Conservation (phyloP, 345 rosid genomes). For the Sonneratia caseolaris region DNA sequence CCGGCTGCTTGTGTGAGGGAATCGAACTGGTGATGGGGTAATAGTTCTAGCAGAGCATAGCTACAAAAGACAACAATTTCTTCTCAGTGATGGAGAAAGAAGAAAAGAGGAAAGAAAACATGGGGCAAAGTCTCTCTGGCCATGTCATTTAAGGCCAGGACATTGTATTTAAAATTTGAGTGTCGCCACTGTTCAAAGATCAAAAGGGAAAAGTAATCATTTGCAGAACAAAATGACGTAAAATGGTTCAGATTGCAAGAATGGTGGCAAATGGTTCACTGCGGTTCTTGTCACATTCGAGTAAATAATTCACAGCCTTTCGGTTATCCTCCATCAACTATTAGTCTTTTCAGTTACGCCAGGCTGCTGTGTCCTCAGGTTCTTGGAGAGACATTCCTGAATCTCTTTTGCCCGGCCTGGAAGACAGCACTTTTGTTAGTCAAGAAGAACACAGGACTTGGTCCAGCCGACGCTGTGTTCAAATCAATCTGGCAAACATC, state of each 20-base stretch:
- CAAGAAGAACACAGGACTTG: no score
- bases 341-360: no score
- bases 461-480: no score
- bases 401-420: no score
- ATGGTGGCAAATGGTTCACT: no score
- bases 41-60: not conserved
- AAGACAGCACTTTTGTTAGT: no score
- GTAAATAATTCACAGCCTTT: no score
- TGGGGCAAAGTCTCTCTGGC: not conserved
- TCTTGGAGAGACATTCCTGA: no score
- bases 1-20: not conserved
- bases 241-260: not conserved
- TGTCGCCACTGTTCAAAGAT: not conserved
- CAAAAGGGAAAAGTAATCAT: not conserved
- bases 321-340: no score
- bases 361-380: no score
- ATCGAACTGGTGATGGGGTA: not conserved
- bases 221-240: not conserved
- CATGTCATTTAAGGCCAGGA: not conserved
- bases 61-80: not conserved
- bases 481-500: no score
- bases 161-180: not conserved
- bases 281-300: no score
- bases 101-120: not conserved
- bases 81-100: not conserved